Base-by-base conservation (phyloP, 2,329 filamentous ascomycete species). In the Hymenoscyphus fraxineus region DNA sequence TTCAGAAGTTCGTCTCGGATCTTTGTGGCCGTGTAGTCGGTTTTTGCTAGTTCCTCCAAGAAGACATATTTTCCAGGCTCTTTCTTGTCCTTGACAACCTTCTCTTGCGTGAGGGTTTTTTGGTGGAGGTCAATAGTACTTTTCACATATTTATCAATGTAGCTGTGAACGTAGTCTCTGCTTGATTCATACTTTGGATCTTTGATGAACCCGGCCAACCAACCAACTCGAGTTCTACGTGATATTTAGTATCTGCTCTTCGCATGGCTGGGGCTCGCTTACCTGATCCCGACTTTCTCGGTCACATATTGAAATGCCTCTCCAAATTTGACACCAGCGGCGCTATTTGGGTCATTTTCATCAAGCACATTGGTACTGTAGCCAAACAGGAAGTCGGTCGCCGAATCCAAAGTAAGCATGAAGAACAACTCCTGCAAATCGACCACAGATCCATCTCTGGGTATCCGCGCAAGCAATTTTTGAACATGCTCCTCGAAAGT, bases 401-500 rank as follows among this genome's bases (percentile, higher is more conserved):
- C 31, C n/a, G 60, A 61, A 56, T 78, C 74, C 3, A 78, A 64
- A 6, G 76, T 77, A 27, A 90, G 78, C 72, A 81, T 80, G 69
- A 87, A 86, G 70, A 91, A 85, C 16, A 89, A 76, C 2, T 78
- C 78, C 66, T 88, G 84, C 5, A 91, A 73, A 68, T 91, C 86
- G 19, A 90, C 79, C 1, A 76, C 78, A 1, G 74, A 74, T 61
- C 84, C 81, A 69, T 86, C 80, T 3, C 71, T 74, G 0, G 86
- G 86, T 3, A 91, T 80, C 3, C 80, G 79, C 27, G 82, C 76
- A 60, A 91, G 76, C 55, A 87, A 77, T 54, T 84, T 80, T 61
- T 82, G 77, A 6, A 90, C 81, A 74, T 93, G 89, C n/a, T 80
- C 79, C 73, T 93, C 89, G 68, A 91, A 88, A 60, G 87, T 85